Base-by-base conservation (phyloP, 192 early-diverging fungal genomes). In the Backusella mclennaniae region DNA sequence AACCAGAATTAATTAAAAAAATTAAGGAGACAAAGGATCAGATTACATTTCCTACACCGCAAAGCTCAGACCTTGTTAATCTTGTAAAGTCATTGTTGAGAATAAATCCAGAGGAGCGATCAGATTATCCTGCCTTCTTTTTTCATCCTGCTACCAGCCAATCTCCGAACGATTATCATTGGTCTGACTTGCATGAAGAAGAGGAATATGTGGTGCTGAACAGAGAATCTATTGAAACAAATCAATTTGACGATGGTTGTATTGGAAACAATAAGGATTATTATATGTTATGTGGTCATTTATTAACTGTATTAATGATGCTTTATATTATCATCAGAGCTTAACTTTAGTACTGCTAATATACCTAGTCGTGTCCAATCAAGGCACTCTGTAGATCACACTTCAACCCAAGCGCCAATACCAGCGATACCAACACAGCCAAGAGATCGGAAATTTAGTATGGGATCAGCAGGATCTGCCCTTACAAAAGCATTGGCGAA, bases 91-190 rank as follows among this genome's bases (percentile, higher is more conserved):
- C 90, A 56, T 83, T 99, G 26, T 83, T 99, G 29, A 95, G 93
- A 76, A 87, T 92, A 73, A 94, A 93, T 59, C 96, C 98, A 0
- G 82, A 85, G 1, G 96, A 98, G 78, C 87, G 98, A 26, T 96
- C 98, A 74, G 86, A 89, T 0, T 98, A 98, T 81, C 94, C 95
- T 67, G 94, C 94, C 75, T 98, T 99, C 78, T 98, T 99, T 74
- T 89, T 86, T 73, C 94, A 97, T 71, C 91, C 91, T 12, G 90
- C 90, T 12, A 82, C 95, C 5, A 78, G 23, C 2, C 56, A 26
- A 63, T 63, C 56, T 63, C 56, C 56, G 21, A 63, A 11, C 26
- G 56, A 63, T 63, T 26, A 14, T 29, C 21, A 63, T 63, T 63
- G 56, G 56, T 63, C 56, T 12, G 56, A 63, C 23, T 26, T 63